Evolutionary conservation across 192 early-diverging fungal species (phyloP), one percentile per base, ranked within the genome.

Genomic region (Helicostylum pulchrum): DNA sequence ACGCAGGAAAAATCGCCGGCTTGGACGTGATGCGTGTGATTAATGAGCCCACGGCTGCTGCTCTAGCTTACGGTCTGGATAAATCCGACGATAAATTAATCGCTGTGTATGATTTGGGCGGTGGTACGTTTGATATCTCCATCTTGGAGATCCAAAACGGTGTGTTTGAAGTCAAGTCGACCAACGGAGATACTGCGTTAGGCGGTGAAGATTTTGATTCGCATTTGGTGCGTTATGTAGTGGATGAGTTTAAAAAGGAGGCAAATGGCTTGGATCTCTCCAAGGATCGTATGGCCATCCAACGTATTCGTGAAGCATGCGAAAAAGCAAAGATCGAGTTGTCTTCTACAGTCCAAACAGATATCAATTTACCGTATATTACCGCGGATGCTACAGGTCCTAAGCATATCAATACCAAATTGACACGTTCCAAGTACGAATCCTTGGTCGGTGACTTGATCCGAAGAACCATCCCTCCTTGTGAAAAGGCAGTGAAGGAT

Each of bases 321-420:
- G 94, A 95, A 67, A 94, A 94, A 83, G 92, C 92, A 59, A 95
- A 95, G 87, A 92, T 92, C 70, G 94, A 94, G 78, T 81, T 95
- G 34, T 95, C 94, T 48, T 87, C 89, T 63, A 89, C 88, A 6
- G 68, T 89, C 5, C 83, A 92, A 81, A 97, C 95, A 52, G 95
- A 99, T 53, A 96, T 99, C 79, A 95, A 94, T 80, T 83, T 97
- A 34, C 95, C 95, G 14, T 97, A 88, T 78, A 97, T 97, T 73
- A 97, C 95, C 51, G 91, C 90, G 30, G 90, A 92, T 71, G 82
- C 83, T 15, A 71, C 83, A 32, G 83, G 96, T 31, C 95, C 97
- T 70, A 99, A 99, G 82, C 97, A 99, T 82, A 94, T 99, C 72
- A 92, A 93, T 82, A 79, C 83, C 68, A 92, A 91, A 77, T 67